Conservation (phyloP, 306 rosid genomes). For the Herpetospermum pedunculosum region DNA sequence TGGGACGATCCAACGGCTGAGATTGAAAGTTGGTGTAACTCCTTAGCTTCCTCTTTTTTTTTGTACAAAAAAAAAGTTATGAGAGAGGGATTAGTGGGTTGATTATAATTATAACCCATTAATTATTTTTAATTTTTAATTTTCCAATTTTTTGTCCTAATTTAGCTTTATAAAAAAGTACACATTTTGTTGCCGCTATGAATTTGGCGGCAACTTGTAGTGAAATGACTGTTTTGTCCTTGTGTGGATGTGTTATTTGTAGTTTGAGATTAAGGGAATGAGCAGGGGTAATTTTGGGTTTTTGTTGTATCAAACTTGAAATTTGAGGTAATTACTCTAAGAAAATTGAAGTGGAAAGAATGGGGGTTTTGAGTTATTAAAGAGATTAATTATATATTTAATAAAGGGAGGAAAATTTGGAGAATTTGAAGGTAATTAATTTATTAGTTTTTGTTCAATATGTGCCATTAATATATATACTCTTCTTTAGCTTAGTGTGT, state of each 20-base stretch:
- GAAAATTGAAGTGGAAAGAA: neutral
- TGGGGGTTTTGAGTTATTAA: neutral
- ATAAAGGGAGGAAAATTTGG: neutral
- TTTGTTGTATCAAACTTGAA: neutral
- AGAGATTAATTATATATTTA: slow-evolving; percentile 3
- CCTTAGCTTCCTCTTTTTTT: slow-evolving; percentile 43
- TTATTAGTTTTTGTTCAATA: neutral
- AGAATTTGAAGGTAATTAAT: neutral
- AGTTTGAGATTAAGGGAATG: neutral
- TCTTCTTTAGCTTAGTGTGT: neutral
- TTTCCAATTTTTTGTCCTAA: neutral
- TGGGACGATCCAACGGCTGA: slow-evolving; percentile 27
- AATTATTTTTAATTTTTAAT: neutral
- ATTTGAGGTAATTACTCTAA: too few species aligned
- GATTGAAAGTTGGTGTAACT: slow-evolving; percentile 37
- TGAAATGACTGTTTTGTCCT: neutral
- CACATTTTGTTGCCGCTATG: neutral
- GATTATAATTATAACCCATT: slow-evolving; percentile 13
- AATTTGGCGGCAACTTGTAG: neutral
- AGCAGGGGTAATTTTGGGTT: neutral
- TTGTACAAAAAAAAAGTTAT: slow-evolving; percentile 20
- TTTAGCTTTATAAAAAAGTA: neutral
- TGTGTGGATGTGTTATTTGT: neutral
- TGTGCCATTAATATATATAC: neutral
- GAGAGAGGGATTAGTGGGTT: slow-evolving; percentile 52